These are phyloP conservation scores for Oryza meyeriana DNA, from an alignment of 176 grass and related monocot genomes.

Conservation along the genomic window DNA sequence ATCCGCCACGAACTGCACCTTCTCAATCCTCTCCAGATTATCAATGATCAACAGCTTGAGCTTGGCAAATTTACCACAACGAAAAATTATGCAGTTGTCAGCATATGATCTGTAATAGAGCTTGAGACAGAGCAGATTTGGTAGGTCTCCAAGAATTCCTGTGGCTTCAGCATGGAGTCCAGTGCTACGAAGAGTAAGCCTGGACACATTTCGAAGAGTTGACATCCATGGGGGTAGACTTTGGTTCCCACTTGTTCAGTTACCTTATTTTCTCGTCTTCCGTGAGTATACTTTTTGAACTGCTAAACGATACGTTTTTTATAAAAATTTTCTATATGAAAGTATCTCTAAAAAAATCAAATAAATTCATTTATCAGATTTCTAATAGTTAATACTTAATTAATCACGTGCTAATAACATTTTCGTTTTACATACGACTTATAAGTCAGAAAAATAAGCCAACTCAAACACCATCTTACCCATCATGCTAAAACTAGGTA, in stretches of 20 bases:
- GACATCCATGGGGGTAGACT: background rate
- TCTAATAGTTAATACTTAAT: too few relatives aligned
- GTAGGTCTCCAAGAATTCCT: background rate
- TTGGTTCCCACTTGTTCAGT: too few relatives aligned
- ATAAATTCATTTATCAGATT: too few relatives aligned
- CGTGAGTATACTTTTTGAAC: too few relatives aligned
- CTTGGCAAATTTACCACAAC: background rate
- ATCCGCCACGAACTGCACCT: background rate
- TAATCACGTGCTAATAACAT: too few relatives aligned
- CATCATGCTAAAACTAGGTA: background rate
- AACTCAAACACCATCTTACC: too few relatives aligned
- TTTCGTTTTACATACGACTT: too few relatives aligned
- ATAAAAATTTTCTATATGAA: too few relatives aligned
- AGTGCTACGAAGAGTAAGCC: background rate
- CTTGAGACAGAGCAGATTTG: background rate
- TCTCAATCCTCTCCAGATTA: constrained; percentile 5
- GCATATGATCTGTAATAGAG: background rate
- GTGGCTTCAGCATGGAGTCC: background rate
- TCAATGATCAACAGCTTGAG: constrained; percentile 10
- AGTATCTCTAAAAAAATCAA: too few relatives aligned
- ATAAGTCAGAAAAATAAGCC: too few relatives aligned
- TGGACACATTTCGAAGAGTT: background rate
- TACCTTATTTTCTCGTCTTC: too few relatives aligned
- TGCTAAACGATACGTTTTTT: too few relatives aligned
- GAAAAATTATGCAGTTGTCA: background rate